Conservation (phyloP, 192 early-diverging fungal genomes). For the Bifiguratus adelaidae region DNA sequence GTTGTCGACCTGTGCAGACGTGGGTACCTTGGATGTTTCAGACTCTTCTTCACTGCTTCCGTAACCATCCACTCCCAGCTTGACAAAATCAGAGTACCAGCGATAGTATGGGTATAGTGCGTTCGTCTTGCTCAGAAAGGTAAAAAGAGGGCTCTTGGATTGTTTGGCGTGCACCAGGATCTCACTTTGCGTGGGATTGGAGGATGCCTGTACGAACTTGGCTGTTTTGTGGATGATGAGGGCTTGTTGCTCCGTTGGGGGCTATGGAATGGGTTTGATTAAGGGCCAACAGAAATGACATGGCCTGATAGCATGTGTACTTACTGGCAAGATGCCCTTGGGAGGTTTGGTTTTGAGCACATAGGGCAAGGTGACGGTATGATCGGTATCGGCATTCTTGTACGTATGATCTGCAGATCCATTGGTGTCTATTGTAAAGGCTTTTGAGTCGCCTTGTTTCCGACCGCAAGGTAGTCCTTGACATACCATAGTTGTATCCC, state of each 20-base stretch:
- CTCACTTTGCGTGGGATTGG: slow-evolving; percentile 49
- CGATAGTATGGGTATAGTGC: slow-evolving; percentile 60
- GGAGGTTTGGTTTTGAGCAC: too few species aligned
- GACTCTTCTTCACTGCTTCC: slow-evolving; percentile 15
- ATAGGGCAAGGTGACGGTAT: too few species aligned
- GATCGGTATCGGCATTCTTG: background rate
- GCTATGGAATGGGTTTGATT: slow-evolving; percentile 16
- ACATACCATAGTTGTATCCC: too few species aligned
- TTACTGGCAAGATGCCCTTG: too few species aligned
- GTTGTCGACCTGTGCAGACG: background rate
- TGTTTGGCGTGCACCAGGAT: slow-evolving; percentile 65
- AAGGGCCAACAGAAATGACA: background rate
- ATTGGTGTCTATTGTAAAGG: too few species aligned
- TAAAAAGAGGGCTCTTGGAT: slow-evolving; percentile 58
- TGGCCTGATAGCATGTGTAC: too few species aligned
- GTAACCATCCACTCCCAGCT: slow-evolving; percentile 46
- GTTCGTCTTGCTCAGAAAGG: slow-evolving; percentile 48
- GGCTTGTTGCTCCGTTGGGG: slow-evolving; percentile 40
- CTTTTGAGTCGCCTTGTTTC: too few species aligned
- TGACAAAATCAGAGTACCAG: slow-evolving; percentile 51
- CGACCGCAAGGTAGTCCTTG: too few species aligned
- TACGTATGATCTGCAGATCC: too few species aligned
- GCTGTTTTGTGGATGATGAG: slow-evolving; percentile 65
- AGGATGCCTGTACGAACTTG: slow-evolving; percentile 43
- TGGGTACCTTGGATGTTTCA: background rate